A percentile compares a stretch with the other conserved stretches of the same genome.
phyloP scores from a whole-genome alignment of 768 basidiomycete species.

The Mycena epipterygia region DNA sequence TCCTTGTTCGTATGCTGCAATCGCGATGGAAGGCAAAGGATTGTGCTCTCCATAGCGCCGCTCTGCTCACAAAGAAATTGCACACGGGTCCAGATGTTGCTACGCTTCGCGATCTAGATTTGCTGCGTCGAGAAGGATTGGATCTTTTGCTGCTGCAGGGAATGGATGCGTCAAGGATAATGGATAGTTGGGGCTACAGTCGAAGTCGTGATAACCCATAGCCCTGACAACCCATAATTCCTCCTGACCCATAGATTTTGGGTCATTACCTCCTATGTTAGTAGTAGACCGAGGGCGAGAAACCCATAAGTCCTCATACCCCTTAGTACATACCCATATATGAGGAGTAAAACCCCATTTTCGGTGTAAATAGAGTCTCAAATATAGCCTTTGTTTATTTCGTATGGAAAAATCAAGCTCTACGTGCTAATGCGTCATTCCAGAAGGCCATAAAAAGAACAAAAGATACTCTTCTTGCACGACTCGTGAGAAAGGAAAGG shows the following conservation, averaged over 20 bases:
- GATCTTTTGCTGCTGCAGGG: too few relatives aligned
- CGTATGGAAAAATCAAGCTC: background rate
- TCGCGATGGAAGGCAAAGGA: too few relatives aligned
- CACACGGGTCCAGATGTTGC: too few relatives aligned
- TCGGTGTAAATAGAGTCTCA: background rate
- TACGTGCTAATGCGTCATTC: background rate
- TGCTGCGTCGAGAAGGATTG: too few relatives aligned
- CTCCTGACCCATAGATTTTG: slow-evolving; percentile 16
- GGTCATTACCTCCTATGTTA: background rate
- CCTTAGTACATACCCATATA: background rate
- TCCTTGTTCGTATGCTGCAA: too few relatives aligned
- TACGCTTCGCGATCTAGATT: too few relatives aligned
- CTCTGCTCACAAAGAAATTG: too few relatives aligned
- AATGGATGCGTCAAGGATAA: too few relatives aligned
- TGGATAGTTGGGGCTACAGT: too few relatives aligned
- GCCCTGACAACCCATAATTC: slow-evolving; percentile 20
- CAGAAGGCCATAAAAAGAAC: background rate
- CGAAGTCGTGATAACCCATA: slow-evolving; percentile 24
- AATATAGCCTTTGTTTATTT: background rate
- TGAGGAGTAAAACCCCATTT: background rate
- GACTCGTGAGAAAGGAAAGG: too few relatives aligned
- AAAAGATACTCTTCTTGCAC: too few relatives aligned
- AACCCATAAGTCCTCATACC: slow-evolving; percentile 3
- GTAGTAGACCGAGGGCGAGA: background rate
- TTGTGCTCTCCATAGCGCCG: too few relatives aligned